Base-by-base conservation (phyloP, 2,329 filamentous ascomycete species). In the Parastagonospora nodorum region DNA sequence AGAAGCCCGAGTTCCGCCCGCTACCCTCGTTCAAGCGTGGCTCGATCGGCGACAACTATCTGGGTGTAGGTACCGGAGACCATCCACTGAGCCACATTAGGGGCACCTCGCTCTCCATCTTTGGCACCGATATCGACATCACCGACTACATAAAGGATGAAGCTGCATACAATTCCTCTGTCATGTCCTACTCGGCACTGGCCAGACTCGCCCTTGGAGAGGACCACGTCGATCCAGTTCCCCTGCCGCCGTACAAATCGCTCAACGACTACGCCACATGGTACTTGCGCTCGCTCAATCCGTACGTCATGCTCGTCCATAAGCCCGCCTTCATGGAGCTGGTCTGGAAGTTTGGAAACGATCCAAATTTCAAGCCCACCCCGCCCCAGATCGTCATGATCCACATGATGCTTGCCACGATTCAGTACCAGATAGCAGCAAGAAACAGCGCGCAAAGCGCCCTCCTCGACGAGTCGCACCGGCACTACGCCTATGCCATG, bases 111-210 rank as follows among this genome's bases (percentile, higher is more conserved):
- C 77, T 94, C n/a, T 87, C 88, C 1, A 84, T 95, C 45, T 84
- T 94, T 36, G 90, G 90, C 30, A 88, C 88, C 60, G 87, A 89
- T 39, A 88, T 94, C 63, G 88, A 95, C 71, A 83, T 93, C 36
- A 85, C 88, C 10, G 84, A 87, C 38, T 91, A 90, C 64, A 82
- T 87, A 40, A 84, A 82, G 1, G 78, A 81, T 1, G 88, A 90
- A 53, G 79, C 84, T 69, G 86, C 89, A 14, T 75, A 84, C 74
- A 50, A 75, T 70, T 53, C 74, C 68, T 61, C 81, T 70, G 67
- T 77, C 73, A 88, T 89, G 67, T 92, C 89, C 0, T 84, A 89
- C 44, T 82, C 85, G 45, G 85, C 87, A 3, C 87, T 92, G 58
- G 69, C 91, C 31, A 84, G 86, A 51, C 86, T 88, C 4, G 77